Base-by-base conservation (phyloP, 257 asterid genomes). In the Penstemon barbatus region DNA sequence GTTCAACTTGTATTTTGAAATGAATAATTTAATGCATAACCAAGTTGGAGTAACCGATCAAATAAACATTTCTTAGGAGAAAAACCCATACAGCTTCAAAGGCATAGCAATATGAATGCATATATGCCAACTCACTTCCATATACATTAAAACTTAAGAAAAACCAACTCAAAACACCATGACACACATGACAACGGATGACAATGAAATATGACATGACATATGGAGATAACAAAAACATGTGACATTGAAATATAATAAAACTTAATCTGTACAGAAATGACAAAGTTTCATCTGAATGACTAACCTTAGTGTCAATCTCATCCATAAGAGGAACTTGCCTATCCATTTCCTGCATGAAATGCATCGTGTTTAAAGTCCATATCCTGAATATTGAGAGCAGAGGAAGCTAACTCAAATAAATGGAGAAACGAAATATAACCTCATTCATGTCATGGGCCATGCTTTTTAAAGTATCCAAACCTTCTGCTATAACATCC, bases 291-390 rank as follows among this genome's bases (percentile, higher is more conserved):
- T 50, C 39, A 38, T 38, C 59, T 10, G 48, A 64, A 51, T 57
- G 51, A 69, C 85, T 56, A 57, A 94, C 99, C 99, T 94, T 94
- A 68, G 86, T 81, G 80, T 94, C 99, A 66, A 94, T 94, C 84
- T 94, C 99, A 76, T 94, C 99, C 97, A 94, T 86, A 55, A 94
- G 88, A 70, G 99, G 99, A 72, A 94, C 97, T 83, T 94, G 99
- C 67, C 99, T 86, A 77, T 94, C 99, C 65, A 91, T 52, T 79
- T 94, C 97, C 97, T 94, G 93, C 80, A 84, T 5, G 65, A 71
- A 66, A 61, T 7, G n/a, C 49, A 73, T 37, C 40, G 4, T 40
- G 51, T 56, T 49, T 59, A 10, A 57, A 74, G 59, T 80, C 38
- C 45, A 13, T 7, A 38, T 37, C 54, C 56, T 9, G 56, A 60